A percentile compares a stretch with the other conserved stretches of the same genome.
Evolutionary conservation across 129 eudicot genomes (phyloP).

Genomic region (Arctium lappa): DNA sequence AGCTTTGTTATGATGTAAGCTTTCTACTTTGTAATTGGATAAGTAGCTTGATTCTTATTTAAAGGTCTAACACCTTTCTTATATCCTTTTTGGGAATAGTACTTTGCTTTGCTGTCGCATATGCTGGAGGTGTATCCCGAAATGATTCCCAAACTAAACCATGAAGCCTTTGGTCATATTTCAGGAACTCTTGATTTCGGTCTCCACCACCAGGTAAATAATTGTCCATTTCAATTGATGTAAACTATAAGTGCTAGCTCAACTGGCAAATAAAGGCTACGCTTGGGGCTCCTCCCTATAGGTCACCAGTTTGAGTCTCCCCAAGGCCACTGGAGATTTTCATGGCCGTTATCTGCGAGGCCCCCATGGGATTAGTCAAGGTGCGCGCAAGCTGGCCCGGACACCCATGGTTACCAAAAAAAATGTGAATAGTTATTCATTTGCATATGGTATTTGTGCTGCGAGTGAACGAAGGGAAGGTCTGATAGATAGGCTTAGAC

Average conservation of each 20-base stretch:
- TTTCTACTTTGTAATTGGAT: constrained; percentile 6
- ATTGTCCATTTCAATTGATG: not conserved
- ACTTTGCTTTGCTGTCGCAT: constrained; percentile 84
- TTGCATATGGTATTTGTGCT: not conserved
- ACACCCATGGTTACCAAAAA: not conserved
- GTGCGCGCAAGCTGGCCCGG: not conserved
- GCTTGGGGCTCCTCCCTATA: too few species aligned
- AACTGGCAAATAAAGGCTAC: too few species aligned
- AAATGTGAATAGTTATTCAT: not conserved
- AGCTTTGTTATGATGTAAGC: constrained; percentile 85
- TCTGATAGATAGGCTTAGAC: not conserved
- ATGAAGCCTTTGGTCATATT: constrained; percentile 69
- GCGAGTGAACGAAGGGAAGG: not conserved
- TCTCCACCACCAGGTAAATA: constrained; percentile 80
- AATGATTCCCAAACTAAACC: constrained; percentile 69
- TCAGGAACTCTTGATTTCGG: constrained; percentile 81
- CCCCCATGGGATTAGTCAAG: too few species aligned
- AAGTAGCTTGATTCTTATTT: not conserved
- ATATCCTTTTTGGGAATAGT: constrained; percentile 40
- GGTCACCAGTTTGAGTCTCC: too few species aligned
- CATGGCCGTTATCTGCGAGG: too few species aligned
- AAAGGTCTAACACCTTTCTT: constrained; percentile 21
- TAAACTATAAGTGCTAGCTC: not conserved
- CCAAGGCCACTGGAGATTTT: too few species aligned
- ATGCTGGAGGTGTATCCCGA: constrained; percentile 96